A percentile compares a stretch with the other conserved stretches of the same genome.
Conservation (phyloP, 495 filamentous ascomycete genomes). For the Trichocladium antarcticum region DNA sequence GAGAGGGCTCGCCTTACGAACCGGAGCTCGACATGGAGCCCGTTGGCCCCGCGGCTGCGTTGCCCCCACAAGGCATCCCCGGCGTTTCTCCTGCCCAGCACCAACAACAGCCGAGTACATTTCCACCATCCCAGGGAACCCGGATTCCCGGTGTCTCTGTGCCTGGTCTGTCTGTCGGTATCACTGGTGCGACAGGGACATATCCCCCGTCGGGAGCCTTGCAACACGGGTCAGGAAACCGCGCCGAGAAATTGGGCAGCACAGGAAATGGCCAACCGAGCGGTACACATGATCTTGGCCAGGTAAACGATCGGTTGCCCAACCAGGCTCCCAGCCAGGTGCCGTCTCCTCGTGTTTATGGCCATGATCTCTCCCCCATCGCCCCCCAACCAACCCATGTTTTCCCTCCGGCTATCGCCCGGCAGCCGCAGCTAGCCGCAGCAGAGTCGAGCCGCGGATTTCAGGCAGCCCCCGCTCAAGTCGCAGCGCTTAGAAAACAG, state of each 20-base stretch:
- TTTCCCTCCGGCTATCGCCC: constrained; percentile 59
- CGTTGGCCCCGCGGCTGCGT: constrained; percentile 2
- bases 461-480: constrained; percentile 37
- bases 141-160: constrained; percentile 2
- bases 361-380: constrained; percentile 52
- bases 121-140: not conserved
- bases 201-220: constrained; percentile 21
- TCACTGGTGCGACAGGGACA: constrained; percentile 4
- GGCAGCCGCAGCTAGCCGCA: constrained; percentile 43
- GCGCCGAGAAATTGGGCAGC: constrained; percentile 33
- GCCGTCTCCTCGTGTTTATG: constrained; percentile 31
- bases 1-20: constrained; percentile 26
- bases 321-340: constrained; percentile 23
- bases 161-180: constrained; percentile 12
- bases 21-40: constrained; percentile 22
- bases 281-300: constrained; percentile 27
- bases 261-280: constrained; percentile 27
- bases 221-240: constrained; percentile 30
- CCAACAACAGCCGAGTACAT: constrained; percentile 2
- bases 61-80: constrained; percentile 3
- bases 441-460: constrained; percentile 20
- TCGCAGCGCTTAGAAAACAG: constrained; percentile 40
- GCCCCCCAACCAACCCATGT: constrained; percentile 76
- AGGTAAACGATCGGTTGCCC: constrained; percentile 25
- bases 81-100: not conserved